These are phyloP conservation scores for Colletotrichum destructivum DNA, from an alignment of 2,329 filamentous ascomycete genomes.

Conservation along the genomic window DNA sequence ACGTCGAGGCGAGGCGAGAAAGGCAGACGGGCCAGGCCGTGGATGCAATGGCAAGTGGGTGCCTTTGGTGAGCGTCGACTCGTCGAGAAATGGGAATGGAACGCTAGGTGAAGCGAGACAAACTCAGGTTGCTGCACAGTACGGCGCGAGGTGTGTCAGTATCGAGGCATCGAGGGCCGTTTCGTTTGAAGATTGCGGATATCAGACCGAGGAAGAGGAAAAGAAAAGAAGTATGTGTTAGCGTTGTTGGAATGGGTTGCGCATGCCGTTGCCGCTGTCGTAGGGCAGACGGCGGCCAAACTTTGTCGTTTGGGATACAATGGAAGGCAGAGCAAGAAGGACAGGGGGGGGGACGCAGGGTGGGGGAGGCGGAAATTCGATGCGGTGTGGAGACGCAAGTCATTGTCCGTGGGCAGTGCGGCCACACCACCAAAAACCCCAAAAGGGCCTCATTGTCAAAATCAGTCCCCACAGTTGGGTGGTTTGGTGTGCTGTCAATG, in stretches of 20 bases:
- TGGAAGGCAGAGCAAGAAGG: background rate
- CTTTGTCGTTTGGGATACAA: too few species aligned
- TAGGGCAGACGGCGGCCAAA: conserved; percentile 3
- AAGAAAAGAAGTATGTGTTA: background rate
- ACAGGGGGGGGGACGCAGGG: too few species aligned
- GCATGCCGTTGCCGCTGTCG: background rate
- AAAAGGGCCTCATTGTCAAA: background rate
- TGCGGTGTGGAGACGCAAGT: conserved; percentile 5
- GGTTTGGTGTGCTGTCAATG: background rate
- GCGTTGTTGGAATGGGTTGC: conserved; percentile 3
- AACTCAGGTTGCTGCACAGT: background rate
- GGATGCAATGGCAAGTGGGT: background rate
- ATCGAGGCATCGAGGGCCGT: background rate
- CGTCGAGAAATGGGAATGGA: background rate
- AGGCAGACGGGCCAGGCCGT: background rate
- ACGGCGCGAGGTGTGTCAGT: background rate
- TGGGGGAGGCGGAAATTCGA: background rate
- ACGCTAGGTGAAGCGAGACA: background rate
- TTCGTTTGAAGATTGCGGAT: background rate
- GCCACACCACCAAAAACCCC: background rate
- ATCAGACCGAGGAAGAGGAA: background rate
- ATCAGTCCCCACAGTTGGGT: background rate
- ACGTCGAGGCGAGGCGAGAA: background rate
- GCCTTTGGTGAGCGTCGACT: background rate
- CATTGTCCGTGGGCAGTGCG: background rate